These are phyloP conservation scores for Fusarium illudens DNA, from an alignment of 2,329 filamentous ascomycete species.

Conservation along the genomic window DNA sequence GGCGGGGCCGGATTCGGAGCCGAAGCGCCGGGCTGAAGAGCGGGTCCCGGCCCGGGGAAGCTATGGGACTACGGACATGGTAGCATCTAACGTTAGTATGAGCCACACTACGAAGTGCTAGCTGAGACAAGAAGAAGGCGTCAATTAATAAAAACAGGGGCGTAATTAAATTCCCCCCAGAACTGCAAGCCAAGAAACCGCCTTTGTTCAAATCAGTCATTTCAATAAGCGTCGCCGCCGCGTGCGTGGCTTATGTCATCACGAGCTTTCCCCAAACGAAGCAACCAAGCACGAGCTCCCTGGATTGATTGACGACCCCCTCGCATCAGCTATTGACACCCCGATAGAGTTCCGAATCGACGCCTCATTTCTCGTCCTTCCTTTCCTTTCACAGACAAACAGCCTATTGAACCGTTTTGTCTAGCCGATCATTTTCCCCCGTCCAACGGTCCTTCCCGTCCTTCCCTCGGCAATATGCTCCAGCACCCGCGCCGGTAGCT, in stretches of 20 bases:
- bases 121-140: background rate
- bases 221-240: background rate
- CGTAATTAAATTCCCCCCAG: background rate
- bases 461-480: slow-evolving; percentile 29
- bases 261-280: slow-evolving; percentile 26
- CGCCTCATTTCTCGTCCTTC: slow-evolving; percentile 11
- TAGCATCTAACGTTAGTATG: background rate
- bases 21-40: background rate
- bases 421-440: slow-evolving; percentile 15
- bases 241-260: slow-evolving; percentile 38
- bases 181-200: background rate
- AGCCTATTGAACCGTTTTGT: background rate
- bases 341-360: slow-evolving; percentile 28
- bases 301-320: slow-evolving; percentile 13
- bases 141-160: background rate
- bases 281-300: slow-evolving; percentile 28
- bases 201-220: background rate
- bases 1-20: background rate
- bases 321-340: slow-evolving; percentile 37
- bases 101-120: background rate
- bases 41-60: background rate
- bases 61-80: background rate
- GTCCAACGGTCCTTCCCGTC: slow-evolving; percentile 12
- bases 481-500: slow-evolving; percentile 19
- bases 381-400: background rate